Percentiles rank a stretch among this genome's conserved stretches.
phyloP scores from a whole-genome alignment of 2,329 filamentous ascomycete genomes.

The Fusarium incarnatum region DNA sequence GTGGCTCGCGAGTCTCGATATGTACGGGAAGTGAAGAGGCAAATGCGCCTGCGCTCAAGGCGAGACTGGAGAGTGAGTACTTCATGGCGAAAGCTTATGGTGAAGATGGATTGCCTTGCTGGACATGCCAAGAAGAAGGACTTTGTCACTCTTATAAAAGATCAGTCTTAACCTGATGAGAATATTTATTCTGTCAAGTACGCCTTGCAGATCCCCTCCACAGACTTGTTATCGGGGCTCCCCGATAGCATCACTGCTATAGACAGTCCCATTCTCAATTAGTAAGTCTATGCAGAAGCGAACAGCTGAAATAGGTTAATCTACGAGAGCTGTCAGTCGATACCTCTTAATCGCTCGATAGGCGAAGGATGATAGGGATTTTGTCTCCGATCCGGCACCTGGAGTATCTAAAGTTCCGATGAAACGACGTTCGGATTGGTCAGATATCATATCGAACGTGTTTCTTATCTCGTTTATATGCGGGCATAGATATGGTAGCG shows the following conservation, averaged over 20 bases:
- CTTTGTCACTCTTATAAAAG: not conserved
- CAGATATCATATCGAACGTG: no score
- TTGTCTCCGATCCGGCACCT: not conserved
- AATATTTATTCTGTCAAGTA: no score
- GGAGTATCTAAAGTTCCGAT: no score
- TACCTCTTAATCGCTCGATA: not conserved
- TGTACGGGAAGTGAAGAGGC: not conserved
- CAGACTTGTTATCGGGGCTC: no score
- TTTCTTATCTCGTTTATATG: not conserved
- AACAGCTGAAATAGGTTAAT: not conserved
- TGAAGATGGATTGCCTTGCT: not conserved
- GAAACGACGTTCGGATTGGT: not conserved
- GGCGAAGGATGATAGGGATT: not conserved
- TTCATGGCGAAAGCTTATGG: not conserved
- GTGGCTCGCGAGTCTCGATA: not conserved
- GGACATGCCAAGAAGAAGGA: rapidly evolving
- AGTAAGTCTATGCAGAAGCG: no score
- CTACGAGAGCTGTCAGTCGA: not conserved
- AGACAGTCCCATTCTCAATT: no score
- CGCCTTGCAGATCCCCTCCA: no score
- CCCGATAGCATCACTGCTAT: no score
- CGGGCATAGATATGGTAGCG: not conserved
- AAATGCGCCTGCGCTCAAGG: not conserved
- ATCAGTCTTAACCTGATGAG: no score
- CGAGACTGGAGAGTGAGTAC: not conserved